Base-by-base conservation (phyloP, 805 yeast species). In the Wickerhamomyces strasburgensis region DNA sequence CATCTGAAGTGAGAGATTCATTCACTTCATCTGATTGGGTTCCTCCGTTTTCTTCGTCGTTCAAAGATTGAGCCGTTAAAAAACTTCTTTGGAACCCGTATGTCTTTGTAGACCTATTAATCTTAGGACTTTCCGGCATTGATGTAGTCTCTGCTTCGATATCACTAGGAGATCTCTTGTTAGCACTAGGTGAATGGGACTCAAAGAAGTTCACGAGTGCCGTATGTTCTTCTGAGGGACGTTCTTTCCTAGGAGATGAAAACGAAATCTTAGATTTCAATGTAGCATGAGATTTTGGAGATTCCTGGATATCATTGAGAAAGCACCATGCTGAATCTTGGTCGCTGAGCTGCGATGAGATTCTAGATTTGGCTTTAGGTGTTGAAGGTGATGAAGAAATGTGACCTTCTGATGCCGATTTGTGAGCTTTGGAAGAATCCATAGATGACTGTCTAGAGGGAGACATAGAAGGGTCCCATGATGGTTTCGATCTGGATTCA, bases 51-150 rank as follows among this genome's bases (percentile, higher is more conserved):
- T 42, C 48, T 9, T 42, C 49, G 6, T 41, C 36, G 8, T 37
- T 13, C 3, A 37, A 28, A 4, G 36, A 32, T 6, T 44, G 51
- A 9, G 42, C 52, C 7, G 33, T 32, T 18, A 43, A 29, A 29
- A 37, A 60, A 35, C 58, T 55, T 40, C 66, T 44, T 6, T 43
- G 48, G 6, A 21, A 19, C 2, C 67, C 66, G 39, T 64, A 63
- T 6, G 53, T 54, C 28, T 33, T 43, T 29, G 14, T 19, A 19
- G 44, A 19, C 37, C 44, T 35, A 34, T 40, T 43, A 10, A 38
- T 15, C 32, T 16, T 24, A 17, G 37, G 33, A n/a, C 35, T 29
- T 17, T 19, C 19, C 4, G 37, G 14, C 11, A 17, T 27, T 27
- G 21, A 6, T n/a, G 33, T 6, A 18, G 18, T 13, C 8, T 18